Evolutionary conservation across 1,139 yeast species (phyloP).

Genomic region (Meyerozyma smithsonii): DNA sequence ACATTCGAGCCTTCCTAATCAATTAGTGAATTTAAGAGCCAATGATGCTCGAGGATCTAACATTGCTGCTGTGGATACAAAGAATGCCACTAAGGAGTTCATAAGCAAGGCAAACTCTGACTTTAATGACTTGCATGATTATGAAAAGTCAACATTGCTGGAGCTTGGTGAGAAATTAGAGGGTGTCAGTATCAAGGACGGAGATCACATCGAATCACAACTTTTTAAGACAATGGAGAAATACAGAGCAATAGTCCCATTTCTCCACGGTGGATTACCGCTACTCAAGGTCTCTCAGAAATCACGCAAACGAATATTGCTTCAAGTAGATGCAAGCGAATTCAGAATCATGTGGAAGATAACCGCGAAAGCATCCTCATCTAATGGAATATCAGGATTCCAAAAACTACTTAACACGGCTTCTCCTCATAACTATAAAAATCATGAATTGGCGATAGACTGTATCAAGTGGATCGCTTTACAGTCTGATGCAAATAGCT

Average conservation of each 20-base stretch:
- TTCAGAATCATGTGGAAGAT: conserved; percentile 46
- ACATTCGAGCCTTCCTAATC: conserved; percentile 1
- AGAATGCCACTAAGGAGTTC: not conserved
- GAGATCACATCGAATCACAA: conserved; percentile 5
- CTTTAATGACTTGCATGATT: not conserved
- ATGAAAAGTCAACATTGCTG: not conserved
- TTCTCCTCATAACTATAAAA: conserved; percentile 19
- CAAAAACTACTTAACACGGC: conserved; percentile 11
- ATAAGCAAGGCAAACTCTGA: not conserved
- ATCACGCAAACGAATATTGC: conserved; percentile 49
- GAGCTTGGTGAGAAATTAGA: not conserved
- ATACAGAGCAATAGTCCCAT: conserved; percentile 18
- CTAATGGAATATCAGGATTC: conserved; percentile 12
- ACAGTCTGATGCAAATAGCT: conserved; percentile 71
- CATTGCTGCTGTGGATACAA: not conserved
- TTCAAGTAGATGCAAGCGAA: conserved; percentile 28
- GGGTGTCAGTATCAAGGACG: not conserved
- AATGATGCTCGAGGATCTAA: not conserved
- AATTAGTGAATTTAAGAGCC: not conserved
- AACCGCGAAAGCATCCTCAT: conserved; percentile 13
- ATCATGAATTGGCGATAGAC: conserved; percentile 58
- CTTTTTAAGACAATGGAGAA: conserved; percentile 10
- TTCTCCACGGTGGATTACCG: conserved; percentile 42
- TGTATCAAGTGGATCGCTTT: conserved; percentile 64
- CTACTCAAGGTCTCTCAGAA: conserved; percentile 65